Percentiles rank a stretch among this genome's conserved stretches.
Evolutionary conservation across 2,329 filamentous ascomycete genomes (phyloP).

Genomic region (Hymenoscyphus repandus): DNA sequence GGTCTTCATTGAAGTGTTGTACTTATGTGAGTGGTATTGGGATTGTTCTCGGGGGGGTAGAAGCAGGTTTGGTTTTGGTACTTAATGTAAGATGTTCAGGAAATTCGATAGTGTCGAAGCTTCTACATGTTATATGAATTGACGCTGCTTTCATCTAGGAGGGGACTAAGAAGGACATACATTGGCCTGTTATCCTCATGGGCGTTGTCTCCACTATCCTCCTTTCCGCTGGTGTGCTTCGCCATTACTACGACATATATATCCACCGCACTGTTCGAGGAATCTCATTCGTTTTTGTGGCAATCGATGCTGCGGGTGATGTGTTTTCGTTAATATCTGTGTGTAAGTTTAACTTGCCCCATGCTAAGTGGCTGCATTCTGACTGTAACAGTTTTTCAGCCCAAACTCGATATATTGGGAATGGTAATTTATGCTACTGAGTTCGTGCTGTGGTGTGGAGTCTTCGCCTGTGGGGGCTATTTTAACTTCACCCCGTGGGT

Average conservation of each 20-base stretch:
- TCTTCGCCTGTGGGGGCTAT: constrained; percentile 60
- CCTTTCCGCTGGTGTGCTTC: constrained; percentile 59
- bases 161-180: constrained; percentile 37
- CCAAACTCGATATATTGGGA: constrained; percentile 52
- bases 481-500: constrained; percentile 60
- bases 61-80: constrained; percentile 55
- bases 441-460: constrained; percentile 60
- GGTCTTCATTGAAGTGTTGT: constrained; percentile 45
- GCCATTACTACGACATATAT: constrained; percentile 68
- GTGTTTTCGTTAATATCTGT: constrained; percentile 61
- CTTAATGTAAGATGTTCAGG: constrained; percentile 28
- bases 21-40: constrained; percentile 46
- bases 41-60: constrained; percentile 51
- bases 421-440: constrained; percentile 64
- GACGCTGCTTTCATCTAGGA: neutral
- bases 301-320: constrained; percentile 64
- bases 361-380: neutral
- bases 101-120: neutral
- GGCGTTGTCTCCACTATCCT: constrained; percentile 58
- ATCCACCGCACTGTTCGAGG: constrained; percentile 60
- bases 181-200: constrained; percentile 63
- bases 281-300: constrained; percentile 68
- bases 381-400: constrained; percentile 45
- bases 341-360: constrained; percentile 27
- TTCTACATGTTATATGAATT: neutral